Conservation (phyloP, 1,139 yeast genomes). For the Candida sp. region DNA sequence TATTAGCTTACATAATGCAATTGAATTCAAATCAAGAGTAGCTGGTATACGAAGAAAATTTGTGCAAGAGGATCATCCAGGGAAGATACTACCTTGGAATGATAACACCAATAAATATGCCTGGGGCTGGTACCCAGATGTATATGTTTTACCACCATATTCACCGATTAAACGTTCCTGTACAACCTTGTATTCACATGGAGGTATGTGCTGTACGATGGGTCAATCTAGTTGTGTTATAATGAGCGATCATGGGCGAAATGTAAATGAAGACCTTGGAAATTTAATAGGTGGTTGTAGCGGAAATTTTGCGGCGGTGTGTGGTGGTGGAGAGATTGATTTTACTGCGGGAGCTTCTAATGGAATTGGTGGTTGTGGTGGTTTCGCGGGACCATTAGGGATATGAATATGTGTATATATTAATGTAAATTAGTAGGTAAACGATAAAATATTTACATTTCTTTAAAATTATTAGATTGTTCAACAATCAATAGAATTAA, state of each 20-base stretch:
- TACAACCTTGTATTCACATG: neutral
- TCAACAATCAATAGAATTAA: neutral
- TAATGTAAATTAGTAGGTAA: no score
- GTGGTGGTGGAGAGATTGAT: neutral
- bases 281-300: neutral
- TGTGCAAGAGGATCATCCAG: neutral
- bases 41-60: constrained; percentile 4
- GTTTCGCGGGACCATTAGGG: neutral
- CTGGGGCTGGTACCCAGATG: constrained; percentile 1
- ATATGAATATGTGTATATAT: no score
- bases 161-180: neutral
- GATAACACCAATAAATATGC: neutral
- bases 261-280: neutral
- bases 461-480: neutral
- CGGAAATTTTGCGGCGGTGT: neutral
- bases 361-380: neutral
- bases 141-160: constrained; percentile 1
- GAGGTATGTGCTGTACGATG: neutral
- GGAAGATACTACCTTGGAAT: neutral
- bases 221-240: neutral
- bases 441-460: neutral
- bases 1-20: constrained; percentile 15
- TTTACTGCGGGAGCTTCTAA: neutral
- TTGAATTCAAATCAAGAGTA: constrained; percentile 7
- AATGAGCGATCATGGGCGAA: neutral